Conservation (phyloP, 495 filamentous ascomycete genomes). For the Pyrenula massariospora region DNA sequence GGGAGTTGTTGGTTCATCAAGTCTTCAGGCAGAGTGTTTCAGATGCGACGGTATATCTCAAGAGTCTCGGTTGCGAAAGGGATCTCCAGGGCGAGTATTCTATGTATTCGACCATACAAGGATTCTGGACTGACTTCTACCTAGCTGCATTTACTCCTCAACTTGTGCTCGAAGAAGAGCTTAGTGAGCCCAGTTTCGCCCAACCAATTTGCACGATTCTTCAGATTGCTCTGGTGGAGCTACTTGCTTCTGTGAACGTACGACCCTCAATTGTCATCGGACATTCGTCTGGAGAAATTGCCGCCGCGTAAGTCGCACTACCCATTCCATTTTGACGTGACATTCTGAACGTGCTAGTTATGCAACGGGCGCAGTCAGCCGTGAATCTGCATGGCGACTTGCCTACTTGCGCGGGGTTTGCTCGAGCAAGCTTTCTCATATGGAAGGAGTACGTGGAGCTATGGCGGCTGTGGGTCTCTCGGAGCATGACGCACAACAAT, state of each 20-base stretch:
- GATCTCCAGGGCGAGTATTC: neutral
- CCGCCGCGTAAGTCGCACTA: constrained; percentile 12
- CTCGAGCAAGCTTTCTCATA: constrained; percentile 8
- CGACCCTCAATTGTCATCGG: constrained; percentile 10
- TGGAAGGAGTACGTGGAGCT: constrained; percentile 12
- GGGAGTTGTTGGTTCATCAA: constrained; percentile 4
- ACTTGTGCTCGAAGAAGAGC: neutral
- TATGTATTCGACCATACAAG: neutral
- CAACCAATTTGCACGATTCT: constrained; percentile 11
- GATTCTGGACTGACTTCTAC: neutral
- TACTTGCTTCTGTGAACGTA: constrained; percentile 8
- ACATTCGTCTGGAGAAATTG: constrained; percentile 19
- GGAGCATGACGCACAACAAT: constrained; percentile 10
- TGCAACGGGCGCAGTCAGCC: constrained; percentile 14
- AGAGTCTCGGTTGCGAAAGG: constrained; percentile 10
- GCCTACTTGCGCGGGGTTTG: constrained; percentile 20
- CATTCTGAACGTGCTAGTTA: constrained; percentile 11
- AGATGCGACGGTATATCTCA: constrained; percentile 3
- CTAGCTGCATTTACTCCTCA: neutral
- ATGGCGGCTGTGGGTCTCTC: constrained; percentile 31
- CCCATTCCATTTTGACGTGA: constrained; percentile 3
- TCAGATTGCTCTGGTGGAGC: constrained; percentile 15
- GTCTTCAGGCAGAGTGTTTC: constrained; percentile 4
- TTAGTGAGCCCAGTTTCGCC: constrained; percentile 10
- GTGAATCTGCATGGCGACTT: constrained; percentile 14